These are phyloP conservation scores for Arxiozyma telluris DNA, from an alignment of 1,139 yeast species.

Conservation along the genomic window DNA sequence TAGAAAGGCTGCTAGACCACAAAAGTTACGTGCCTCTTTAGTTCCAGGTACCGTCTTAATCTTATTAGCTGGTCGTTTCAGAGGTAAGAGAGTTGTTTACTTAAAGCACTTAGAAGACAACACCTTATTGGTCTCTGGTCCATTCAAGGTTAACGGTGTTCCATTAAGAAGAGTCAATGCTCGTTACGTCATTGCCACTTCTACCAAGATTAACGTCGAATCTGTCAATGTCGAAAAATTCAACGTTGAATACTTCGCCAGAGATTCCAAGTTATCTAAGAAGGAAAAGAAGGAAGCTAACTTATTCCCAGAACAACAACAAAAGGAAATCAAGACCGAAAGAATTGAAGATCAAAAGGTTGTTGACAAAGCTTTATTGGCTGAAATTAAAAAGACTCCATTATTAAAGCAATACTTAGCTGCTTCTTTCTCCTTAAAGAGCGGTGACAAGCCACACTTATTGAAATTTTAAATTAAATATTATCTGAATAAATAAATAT, in stretches of 20 bases:
- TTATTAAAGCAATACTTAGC: conserved; percentile 96
- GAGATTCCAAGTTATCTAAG: conserved; percentile 74
- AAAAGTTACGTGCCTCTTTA: conserved; percentile 91
- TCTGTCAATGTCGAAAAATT: conserved; percentile 85
- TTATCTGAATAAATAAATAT: conserved; percentile 3
- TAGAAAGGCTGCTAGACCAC: conserved; percentile 91
- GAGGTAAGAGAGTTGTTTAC: conserved; percentile 99
- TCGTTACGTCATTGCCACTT: conserved; percentile 98
- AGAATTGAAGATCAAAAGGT: conserved; percentile 97
- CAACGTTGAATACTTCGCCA: conserved; percentile 94
- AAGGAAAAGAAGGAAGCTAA: conserved; percentile 82
- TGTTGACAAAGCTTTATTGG: conserved; percentile 88
- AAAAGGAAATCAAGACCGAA: conserved; percentile 80
- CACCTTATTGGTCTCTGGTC: conserved; percentile 97
- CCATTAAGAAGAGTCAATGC: conserved; percentile 99
- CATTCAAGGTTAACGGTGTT: conserved; percentile 99
- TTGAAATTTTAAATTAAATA: conserved; percentile 86
- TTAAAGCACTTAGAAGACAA: conserved; percentile 97
- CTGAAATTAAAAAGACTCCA: conserved; percentile 96
- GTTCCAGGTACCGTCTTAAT: conserved; percentile 98
- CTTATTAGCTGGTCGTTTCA: conserved; percentile 98
- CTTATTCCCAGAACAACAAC: conserved; percentile 80
- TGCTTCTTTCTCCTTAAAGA: conserved; percentile 93
- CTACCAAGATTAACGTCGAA: conserved; percentile 77
- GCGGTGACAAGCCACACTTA: conserved; percentile 98